These are phyloP conservation scores for Sisymbrium altissimum DNA, from an alignment of 345 rosid genomes.

Conservation along the genomic window DNA sequence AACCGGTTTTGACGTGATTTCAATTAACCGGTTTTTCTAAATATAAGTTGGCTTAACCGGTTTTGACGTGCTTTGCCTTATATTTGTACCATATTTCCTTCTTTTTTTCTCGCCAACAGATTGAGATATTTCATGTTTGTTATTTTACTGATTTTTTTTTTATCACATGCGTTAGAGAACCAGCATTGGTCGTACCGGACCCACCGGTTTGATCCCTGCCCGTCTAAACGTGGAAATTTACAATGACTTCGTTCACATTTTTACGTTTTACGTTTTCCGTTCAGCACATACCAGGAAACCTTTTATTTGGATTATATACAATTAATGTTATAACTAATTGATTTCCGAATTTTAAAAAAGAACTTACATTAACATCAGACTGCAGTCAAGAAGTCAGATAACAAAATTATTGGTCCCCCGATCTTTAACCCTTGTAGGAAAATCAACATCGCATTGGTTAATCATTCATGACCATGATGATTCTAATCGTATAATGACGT, in stretches of 20 bases:
- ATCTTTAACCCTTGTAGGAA: neutral
- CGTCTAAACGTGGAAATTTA: constrained; percentile 10
- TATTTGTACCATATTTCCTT: neutral
- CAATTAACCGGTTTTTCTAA: too few relatives aligned
- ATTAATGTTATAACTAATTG: neutral
- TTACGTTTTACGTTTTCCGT: neutral
- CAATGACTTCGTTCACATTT: constrained; percentile 5
- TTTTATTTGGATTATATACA: neutral
- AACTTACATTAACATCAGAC: neutral
- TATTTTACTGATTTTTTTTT: neutral
- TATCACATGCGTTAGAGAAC: constrained; percentile 18
- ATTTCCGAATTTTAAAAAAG: neutral
- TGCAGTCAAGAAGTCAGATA: neutral
- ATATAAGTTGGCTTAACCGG: neutral
- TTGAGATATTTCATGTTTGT: neutral
- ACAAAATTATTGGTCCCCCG: neutral
- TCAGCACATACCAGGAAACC: neutral
- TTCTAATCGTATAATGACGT: constrained; percentile 13
- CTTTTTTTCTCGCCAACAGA: too few relatives aligned
- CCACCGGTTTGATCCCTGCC: constrained; percentile 27
- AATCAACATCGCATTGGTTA: neutral
- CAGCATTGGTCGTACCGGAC: constrained; percentile 8
- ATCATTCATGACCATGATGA: constrained; percentile 2
- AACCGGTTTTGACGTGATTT: neutral
- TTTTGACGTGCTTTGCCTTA: neutral